Evolutionary conservation across 1,284 basidiomycete genomes (phyloP), one percentile per base, ranked within the genome.

Genomic region (Inonotus obliquus): DNA sequence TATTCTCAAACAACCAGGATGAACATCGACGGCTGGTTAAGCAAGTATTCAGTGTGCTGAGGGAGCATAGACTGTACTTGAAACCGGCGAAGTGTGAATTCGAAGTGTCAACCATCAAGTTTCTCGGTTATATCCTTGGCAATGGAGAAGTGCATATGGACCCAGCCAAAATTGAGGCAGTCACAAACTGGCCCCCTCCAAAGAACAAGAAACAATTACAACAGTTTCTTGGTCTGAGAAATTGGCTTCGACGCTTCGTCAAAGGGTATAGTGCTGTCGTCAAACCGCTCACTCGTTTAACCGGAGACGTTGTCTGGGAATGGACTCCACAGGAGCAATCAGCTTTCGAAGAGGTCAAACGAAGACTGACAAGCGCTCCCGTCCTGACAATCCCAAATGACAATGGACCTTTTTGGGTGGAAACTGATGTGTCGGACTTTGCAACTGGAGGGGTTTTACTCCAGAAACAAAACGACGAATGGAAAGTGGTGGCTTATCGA

Each of bases 141-240:
- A 25, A 44, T 44, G 41, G 41, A 13, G 41, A 44, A 11, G 41
- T 44, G 41, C 2, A 23, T 14, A 21, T 60, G 53, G 64, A 68
- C 29, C 59, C 56, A 2, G 59, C 45, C 4, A 72, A 73, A 60
- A 51, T 70, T 0, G 29, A 64, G 0, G 52, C 65, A 2, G 60
- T 72, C 27, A 19, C 23, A 0, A 23, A 54, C 2, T 73, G 71
- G 72, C 68, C 66, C 4, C n/a, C 32, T 1, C 70, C 69, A 2
- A 41, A 9, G 6, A 60, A 41, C 11, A 54, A 64, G 35, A 65
- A 63, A 21, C 61, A 69, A 29, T 35, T 69, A 5, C 67, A 67
- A 47, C 27, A 48, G 3, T 69, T 69, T 54, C 48, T 68, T 1
- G 64, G 66, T 1, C 67, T 69, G 48, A 54, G 62, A 10, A 69